phyloP scores from a whole-genome alignment of 2,329 filamentous ascomycete species.

The Fusarium brevicatenulatum region DNA sequence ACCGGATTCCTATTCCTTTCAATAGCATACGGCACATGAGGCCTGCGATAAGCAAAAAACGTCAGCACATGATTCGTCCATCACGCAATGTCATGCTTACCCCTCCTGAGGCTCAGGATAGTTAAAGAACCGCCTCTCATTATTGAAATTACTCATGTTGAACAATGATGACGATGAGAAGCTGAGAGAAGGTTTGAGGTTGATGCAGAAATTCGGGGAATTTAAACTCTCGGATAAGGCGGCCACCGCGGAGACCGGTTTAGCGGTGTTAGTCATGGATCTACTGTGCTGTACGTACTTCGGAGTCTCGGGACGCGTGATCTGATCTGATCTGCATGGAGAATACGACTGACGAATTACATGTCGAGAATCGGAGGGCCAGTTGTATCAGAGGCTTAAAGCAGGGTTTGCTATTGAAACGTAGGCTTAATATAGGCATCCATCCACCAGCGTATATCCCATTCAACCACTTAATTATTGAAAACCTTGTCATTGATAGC shows the following conservation, averaged over 20 bases:
- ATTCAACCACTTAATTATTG: not conserved
- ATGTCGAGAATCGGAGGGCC: not conserved
- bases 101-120: constrained; percentile 35
- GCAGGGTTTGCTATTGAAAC: not conserved
- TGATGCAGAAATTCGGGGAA: not conserved
- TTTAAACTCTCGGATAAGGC: constrained; percentile 24
- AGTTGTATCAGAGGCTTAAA: not conserved
- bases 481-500: constrained; percentile 20
- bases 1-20: constrained; percentile 34
- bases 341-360: not conserved
- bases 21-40: constrained; percentile 29
- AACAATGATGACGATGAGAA: not conserved
- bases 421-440: not conserved
- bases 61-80: constrained; percentile 18
- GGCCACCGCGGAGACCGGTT: constrained; percentile 28
- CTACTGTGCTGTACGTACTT: constrained; percentile 17
- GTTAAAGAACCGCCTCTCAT: constrained; percentile 30
- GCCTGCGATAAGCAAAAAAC: constrained; percentile 12
- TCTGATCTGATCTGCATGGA: constrained; percentile 12
- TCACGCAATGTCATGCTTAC: not conserved
- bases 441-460: not conserved
- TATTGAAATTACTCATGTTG: constrained; percentile 8
- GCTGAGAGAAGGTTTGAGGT: not conserved
- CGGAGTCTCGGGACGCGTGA: constrained; percentile 14
- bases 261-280: constrained; percentile 14